Evolutionary conservation across 2,329 filamentous ascomycete genomes (phyloP), one percentile per base, ranked within the genome.

Genomic region (Ophiostoma quercus): DNA sequence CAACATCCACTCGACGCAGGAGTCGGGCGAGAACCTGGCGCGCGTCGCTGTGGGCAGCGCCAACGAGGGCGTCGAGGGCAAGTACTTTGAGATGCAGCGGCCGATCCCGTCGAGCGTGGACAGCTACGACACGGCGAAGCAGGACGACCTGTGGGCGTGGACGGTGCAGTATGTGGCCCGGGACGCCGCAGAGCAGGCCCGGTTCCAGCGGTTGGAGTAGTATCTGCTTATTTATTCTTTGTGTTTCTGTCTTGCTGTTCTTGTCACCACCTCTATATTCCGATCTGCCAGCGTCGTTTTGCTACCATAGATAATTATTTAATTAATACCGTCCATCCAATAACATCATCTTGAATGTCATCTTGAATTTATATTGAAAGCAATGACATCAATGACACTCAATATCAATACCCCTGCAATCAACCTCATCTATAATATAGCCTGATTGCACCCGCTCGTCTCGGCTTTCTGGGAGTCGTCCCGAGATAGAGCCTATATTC

Each of bases 71-170:
- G 39, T 68, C 29, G 37, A 34, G n/a, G 71, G 68, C 47, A 68
- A 68, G 51, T 85, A 85, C 73, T 84, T 78, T 75, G 80, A 84
- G 73, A 80, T 78, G 0, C 72, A 67, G 60, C 79, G 77, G 72
- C 73, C 78, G 71, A 81, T 81, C 19, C 74, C 75, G 71, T 80
- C 78, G 9, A 83, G 82, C 72, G 74, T 75, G 25, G 79, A 77
- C 57, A 85, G 82, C 72, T 80, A 82, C 71, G 77, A 80, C 67
- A 75, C 78, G 74, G 73, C 68, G 32, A 82, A 83, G 74, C 83
- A 84, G 74, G 80, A 85, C 19, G 82, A 84, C 72, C 71, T 84
- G 41, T 84, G 81, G 81, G 68, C 75, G 32, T 85, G 82, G 83
- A 85, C 82, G 11, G 74, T 83, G 16, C 76, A 77, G 39, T 75